Conservation (phyloP, 495 filamentous ascomycete genomes). For the Aspergillus sclerotiicarbonarius region DNA sequence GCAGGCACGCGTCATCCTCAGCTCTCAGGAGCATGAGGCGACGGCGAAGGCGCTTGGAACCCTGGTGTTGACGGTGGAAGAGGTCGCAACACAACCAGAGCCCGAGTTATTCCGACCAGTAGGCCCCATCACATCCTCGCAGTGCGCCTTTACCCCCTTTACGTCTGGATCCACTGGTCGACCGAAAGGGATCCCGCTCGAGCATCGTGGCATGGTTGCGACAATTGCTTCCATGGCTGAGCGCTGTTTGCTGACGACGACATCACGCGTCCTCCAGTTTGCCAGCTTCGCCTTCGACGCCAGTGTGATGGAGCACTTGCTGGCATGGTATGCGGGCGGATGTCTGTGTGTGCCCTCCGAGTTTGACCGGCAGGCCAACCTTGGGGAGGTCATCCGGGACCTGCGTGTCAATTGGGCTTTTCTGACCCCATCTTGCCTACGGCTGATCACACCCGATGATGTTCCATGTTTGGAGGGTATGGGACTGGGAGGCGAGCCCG, state of each 20-base stretch:
- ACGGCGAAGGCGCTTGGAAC: too few species aligned
- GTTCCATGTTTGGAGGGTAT: conserved; percentile 33
- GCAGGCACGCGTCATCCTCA: background rate
- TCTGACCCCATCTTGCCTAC: conserved; percentile 21
- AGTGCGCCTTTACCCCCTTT: too few species aligned
- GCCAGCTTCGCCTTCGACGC: conserved; percentile 19
- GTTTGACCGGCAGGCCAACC: conserved; percentile 5
- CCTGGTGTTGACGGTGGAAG: too few species aligned
- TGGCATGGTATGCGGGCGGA: conserved; percentile 17
- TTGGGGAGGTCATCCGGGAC: background rate
- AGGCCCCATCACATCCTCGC: too few species aligned
- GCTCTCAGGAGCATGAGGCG: too few species aligned
- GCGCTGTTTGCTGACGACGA: conserved; percentile 21
- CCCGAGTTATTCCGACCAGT: too few species aligned
- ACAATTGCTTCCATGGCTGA: conserved; percentile 58
- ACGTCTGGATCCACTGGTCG: conserved; percentile 79
- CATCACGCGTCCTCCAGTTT: conserved; percentile 16
- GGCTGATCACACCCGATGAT: conserved; percentile 22
- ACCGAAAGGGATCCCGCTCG: conserved; percentile 75
- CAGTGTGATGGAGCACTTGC: conserved; percentile 13
- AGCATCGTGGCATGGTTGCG: conserved; percentile 14
- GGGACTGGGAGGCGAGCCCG: conserved; percentile 42
- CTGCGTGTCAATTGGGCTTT: background rate
- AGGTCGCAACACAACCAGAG: too few species aligned
- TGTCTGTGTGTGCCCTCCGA: conserved; percentile 24